Evolutionary conservation across 768 basidiomycete species (phyloP), one percentile per base, ranked within the genome.

Genomic region (Gyrodon lividus): DNA sequence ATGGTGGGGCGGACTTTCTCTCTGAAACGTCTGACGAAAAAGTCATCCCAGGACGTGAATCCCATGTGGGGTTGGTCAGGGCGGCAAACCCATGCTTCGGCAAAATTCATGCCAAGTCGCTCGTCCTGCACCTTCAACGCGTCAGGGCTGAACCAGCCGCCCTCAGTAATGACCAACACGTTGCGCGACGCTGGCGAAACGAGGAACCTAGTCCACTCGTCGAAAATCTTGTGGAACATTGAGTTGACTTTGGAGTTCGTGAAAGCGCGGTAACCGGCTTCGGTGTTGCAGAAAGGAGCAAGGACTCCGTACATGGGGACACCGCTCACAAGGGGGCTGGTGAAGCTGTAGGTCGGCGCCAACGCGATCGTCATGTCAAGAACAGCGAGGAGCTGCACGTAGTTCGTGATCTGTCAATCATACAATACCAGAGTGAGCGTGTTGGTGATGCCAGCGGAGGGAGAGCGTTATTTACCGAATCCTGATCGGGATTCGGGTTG

Each of bases 11-110:
- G 79, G 10, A 72, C 60, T 2, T 60, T 68, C 0, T 63, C 60
- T n/a, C 68, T 64, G 61, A 80, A 73, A 4, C 56, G 51, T 1
- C 82, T 62, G 19, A 68, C 75, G 62, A 86, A 86, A 70, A 82
- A 83, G 56, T 78, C 71, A 49, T 83, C 82, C 80, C 68, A 80
- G 43, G 74, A 75, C 0, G 6, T 64, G 62, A 66, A 81, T 0
- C 84, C 83, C 53, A 74, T 65, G 52, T 79, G 56, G n/a, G 65
- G 55, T 0, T 63, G 63, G 1, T 58, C 52, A 0, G 77, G 74
- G 47, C 80, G 64, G 50, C 73, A 77, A 10, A 69, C 58, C 59
- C 70, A 81, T 19, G 70, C 67, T 12, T 72, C 53, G 5, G 59
- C 59, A 48, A 81, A 81, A 31, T 54, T 50, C 45, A 38, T 52